Evolutionary conservation across 225 moss, liverwort and hornwort species (phyloP), one percentile per base, ranked within the genome.

Genomic region (Marchantia paleacea): DNA sequence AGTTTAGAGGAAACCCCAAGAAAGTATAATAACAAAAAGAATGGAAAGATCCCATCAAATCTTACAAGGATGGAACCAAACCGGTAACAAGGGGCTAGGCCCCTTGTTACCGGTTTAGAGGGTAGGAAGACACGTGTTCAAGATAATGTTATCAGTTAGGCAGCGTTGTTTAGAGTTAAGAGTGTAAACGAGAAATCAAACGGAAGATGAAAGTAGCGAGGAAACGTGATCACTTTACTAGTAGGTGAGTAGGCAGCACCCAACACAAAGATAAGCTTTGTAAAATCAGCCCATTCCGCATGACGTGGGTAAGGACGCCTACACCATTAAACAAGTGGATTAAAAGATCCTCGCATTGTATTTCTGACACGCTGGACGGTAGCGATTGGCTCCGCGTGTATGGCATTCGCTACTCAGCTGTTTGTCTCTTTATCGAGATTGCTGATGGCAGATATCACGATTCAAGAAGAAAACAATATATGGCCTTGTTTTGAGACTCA

Each of bases 221-320:
- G 16, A 53, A 55, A 16, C 14, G 16, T 74, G 28, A 13, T 18
- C 13, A 29, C 13, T 53, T 53, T 54, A 55, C 28, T 15, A 52
- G 74, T 74, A 26, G 74, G 74, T 74, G 28, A 74, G 74, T 74
- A 10, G 73, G 53, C 52, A 53, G 29, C 24, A 24, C 73, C 19
- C 47, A 15, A 31, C 68, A 12, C 26, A 13, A 19, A 52, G 72
- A 52, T 52, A 52, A 72, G 52, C 2, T 14, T 69, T 47, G 69
- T 25, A 20, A 72, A 18, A 52, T 74, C 74, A 28, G 55, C 54
- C 54, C 74, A 74, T 55, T 55, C 55, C 74, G 28, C 54, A 74
- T 74, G 74, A 74, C 74, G 74, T 55, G 13, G 54, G 55, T 16
- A 55, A 28, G 4, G 74, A 9, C 26, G 4, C 54, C 53, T 52